Evolutionary conservation across 1,284 basidiomycete species (phyloP), one percentile per base, ranked within the genome.

Genomic region (Anthracocystis setariae): DNA sequence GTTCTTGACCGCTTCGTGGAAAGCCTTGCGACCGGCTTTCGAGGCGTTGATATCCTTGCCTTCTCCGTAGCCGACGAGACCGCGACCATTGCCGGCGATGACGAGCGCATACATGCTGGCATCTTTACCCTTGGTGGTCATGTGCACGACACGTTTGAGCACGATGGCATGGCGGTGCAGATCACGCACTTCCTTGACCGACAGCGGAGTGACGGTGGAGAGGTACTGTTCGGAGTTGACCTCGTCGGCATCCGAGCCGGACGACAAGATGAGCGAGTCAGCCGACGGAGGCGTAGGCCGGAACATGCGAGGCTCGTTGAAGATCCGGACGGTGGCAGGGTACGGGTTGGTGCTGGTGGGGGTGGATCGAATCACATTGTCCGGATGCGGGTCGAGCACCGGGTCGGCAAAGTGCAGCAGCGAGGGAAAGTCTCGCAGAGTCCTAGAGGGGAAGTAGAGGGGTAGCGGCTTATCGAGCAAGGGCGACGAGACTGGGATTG

Each of bases 51-150:
- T 89, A 78, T 91, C 90, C 83, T 94, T 93, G 47, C 91, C 94
- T 80, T 92, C 89, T 3, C 95, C 95, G 47, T 92, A 87, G 4
- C 95, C 95, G 0, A 98, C 90, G 21, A 98, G 86, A 0, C 95
- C 95, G 42, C 91, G 86, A 8, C 91, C 91, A 78, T 87, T 86
- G 20, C 95, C 95, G 33, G 92, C 90, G 58, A 97, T 88, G 69
- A 90, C 87, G 77, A 92, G 88, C 46, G 86, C 85, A 63, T 89
- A 89, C 71, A 88, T 85, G 39, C 89, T 88, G 24, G 88, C 87
- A 61, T 90, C 89, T 78, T 92, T 92, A 37, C 92, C 92, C 84
- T 94, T 94, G 52, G 89, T 89, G 0, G 92, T 93, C 86, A 93
- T 92, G 69, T 91, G 90, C 4, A 88, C 89, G 73, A 92, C 88